These are phyloP conservation scores for Colletotrichum sp. DNA, from an alignment of 2,329 filamentous ascomycete species.

Conservation along the genomic window DNA sequence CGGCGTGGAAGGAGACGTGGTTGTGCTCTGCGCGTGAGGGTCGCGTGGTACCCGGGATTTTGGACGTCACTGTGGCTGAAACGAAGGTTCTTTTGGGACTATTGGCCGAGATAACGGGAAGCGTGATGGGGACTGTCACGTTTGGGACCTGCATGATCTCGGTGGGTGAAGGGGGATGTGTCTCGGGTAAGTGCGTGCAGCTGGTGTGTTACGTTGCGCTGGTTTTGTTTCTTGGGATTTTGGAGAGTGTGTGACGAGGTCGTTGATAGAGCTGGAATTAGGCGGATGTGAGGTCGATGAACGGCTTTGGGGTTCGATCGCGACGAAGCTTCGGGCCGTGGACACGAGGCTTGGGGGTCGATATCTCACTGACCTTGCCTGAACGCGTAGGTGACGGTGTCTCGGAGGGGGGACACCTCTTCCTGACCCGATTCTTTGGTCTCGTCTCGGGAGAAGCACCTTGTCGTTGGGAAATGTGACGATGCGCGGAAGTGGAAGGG, in stretches of 20 bases:
- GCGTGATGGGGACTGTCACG: background rate
- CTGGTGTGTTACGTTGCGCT: background rate
- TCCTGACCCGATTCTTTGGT: background rate
- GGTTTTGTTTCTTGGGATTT: background rate
- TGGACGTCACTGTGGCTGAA: background rate
- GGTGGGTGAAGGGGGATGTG: background rate
- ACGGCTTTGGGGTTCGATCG: background rate
- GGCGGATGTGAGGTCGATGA: background rate
- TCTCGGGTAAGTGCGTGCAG: constrained; percentile 4
- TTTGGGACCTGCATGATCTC: background rate
- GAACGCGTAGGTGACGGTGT: background rate
- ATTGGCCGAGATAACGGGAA: background rate
- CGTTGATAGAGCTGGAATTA: background rate
- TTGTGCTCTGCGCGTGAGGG: background rate
- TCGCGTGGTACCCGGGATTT: background rate
- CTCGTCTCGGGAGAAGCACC: background rate
- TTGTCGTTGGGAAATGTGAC: background rate
- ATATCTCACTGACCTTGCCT: background rate
- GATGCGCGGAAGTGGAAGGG: background rate
- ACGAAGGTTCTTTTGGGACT: background rate
- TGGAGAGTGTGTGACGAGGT: background rate
- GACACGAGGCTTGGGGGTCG: background rate
- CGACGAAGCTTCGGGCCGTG: background rate
- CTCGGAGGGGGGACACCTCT: background rate
- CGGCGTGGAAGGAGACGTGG: background rate